phyloP scores from a whole-genome alignment of 169 alveolate genomes.

The Plasmodium knowlesi region DNA sequence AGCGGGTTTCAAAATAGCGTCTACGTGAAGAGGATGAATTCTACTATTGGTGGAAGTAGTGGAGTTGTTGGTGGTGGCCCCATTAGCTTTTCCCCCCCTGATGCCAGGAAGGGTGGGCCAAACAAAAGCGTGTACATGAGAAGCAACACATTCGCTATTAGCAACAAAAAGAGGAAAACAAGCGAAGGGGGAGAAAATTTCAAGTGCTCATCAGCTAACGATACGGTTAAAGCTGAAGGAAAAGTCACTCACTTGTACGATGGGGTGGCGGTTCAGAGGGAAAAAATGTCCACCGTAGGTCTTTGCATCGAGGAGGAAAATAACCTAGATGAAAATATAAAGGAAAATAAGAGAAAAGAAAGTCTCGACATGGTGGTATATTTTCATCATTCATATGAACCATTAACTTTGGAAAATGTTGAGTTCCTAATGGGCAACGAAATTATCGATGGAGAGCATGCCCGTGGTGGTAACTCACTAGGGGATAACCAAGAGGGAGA shows the following conservation, averaged over 20 bases:
- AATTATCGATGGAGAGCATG: background rate
- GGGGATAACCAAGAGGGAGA: background rate
- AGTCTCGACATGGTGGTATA: background rate
- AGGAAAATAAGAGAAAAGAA: background rate
- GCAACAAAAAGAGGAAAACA: background rate
- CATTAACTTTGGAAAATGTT: background rate
- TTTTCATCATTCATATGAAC: background rate
- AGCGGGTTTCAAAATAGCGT: slow-evolving; percentile 43
- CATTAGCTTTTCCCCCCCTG: background rate
- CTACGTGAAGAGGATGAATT: slow-evolving; percentile 9
- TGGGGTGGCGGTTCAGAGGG: background rate
- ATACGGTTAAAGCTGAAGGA: background rate
- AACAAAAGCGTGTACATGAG: slow-evolving; percentile 17
- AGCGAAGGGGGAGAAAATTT: background rate
- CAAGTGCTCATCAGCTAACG: background rate
- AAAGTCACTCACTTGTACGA: background rate
- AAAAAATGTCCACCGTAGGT: background rate
- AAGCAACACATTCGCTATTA: slow-evolving; percentile 21
- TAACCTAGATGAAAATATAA: background rate
- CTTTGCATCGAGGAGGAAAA: background rate
- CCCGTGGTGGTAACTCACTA: background rate
- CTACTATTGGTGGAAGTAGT: background rate
- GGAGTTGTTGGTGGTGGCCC: background rate
- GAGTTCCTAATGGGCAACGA: background rate
- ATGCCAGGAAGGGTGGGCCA: background rate